A percentile compares a stretch with the other conserved stretches of the same genome.
These are phyloP conservation scores for Aeschynomene evenia DNA, from an alignment of 306 rosid genomes.

Conservation along the genomic window DNA sequence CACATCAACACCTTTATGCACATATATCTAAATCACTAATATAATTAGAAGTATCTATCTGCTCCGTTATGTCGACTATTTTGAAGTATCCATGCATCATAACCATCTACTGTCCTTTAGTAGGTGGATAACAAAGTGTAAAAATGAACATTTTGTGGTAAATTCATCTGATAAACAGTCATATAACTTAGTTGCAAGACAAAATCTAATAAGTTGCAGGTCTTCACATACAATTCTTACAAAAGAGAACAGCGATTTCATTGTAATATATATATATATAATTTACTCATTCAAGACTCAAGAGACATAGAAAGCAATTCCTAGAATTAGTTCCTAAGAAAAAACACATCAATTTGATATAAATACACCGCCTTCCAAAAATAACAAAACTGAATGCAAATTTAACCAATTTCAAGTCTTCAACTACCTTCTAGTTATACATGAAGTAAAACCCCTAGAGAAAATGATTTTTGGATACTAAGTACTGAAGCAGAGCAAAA, in stretches of 20 bases:
- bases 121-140: neutral
- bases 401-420: constrained; percentile 33
- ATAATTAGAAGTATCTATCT: no score
- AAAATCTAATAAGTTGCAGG: neutral
- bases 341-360: constrained; percentile 8
- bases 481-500: constrained; percentile 14
- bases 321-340: constrained; percentile 35
- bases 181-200: neutral
- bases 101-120: no score
- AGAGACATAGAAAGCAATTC: constrained; percentile 35
- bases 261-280: constrained; percentile 25
- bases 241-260: constrained; percentile 18
- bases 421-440: constrained; percentile 30
- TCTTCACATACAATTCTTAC: constrained; percentile 18
- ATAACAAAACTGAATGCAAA: constrained; percentile 39
- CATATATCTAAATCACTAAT: no score
- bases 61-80: no score
- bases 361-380: constrained; percentile 28
- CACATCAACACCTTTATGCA: neutral
- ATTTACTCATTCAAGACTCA: constrained; percentile 24
- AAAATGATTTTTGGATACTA: neutral
- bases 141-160: neutral
- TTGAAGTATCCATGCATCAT: no score
- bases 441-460: neutral
- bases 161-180: neutral